Base-by-base conservation (phyloP, 1,284 basidiomycete genomes). In the Anthracocystis panici-leucophaei region DNA sequence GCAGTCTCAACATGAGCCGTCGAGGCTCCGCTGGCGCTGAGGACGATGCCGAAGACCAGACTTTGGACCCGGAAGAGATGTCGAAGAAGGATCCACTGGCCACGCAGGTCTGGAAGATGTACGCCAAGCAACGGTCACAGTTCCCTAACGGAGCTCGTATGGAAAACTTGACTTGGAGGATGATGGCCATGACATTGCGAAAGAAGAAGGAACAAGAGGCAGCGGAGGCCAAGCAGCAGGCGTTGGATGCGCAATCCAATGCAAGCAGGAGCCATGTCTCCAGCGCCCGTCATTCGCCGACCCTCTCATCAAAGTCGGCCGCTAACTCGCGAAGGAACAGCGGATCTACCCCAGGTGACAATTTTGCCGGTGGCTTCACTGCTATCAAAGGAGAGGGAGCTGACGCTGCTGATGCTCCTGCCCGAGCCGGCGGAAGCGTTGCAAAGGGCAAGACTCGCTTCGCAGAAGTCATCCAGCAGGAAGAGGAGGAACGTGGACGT, bases 161-260 rank as follows among this genome's bases (percentile, higher is more conserved):
- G 94, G 96, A 98, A 87, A 97, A 97, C 84, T 86, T 97, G 57
- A 97, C 95, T 0, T 97, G 96, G 96, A 88, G 97, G 70, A 93
- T 98, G 93, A 97, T 97, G 95, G 92, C 95, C 46, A 88, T 99
- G 82, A 92, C 92, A 10, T 87, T 97, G 70, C 92, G 92, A 87
- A 95, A 93, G 88, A 92, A 92, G 87, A 91, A 81, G 41, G 79
- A 80, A 33, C 76, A 78, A 38, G 82, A 84, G 52, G 60, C 75
- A 10, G 77, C 77, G 20, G 79, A 82, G 29, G 73, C 73, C 49
- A 66, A 64, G 51, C 23, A 64, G 51, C 23, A 45, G 40, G 73
- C 67, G 2, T 49, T 35, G 16, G 66, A 63, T n/a, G 53, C 63
- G 50, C 59, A 52, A 21, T 66, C 63, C 35, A 69, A 63, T 18